Evolutionary conservation across 257 asterid species (phyloP).

Genomic region (Datura wrightii): DNA sequence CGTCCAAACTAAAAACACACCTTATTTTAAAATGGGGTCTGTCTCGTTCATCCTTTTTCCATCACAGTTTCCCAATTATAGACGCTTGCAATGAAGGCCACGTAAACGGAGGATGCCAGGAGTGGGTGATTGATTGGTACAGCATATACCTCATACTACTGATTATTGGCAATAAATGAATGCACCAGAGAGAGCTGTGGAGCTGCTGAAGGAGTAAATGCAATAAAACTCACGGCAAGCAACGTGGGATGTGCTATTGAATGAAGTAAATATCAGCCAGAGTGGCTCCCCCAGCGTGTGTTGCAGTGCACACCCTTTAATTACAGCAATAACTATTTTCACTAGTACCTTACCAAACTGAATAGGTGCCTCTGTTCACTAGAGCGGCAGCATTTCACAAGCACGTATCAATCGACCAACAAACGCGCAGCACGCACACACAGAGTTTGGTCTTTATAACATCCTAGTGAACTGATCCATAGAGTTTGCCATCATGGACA

Average conservation of each 20-base stretch:
- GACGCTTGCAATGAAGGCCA: not conserved
- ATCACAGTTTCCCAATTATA: not conserved
- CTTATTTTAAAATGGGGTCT: not conserved
- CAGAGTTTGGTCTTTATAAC: not conserved
- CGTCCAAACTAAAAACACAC: too few relatives aligned
- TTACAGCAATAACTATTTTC: conserved; percentile 11
- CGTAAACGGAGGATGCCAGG: not conserved
- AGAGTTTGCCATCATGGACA: not conserved
- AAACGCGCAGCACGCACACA: not conserved
- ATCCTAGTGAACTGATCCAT: not conserved
- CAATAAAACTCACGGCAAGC: not conserved
- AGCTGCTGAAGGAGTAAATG: conserved; percentile 17
- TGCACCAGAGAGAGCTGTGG: not conserved
- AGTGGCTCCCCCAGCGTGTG: not conserved
- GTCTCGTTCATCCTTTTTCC: not conserved
- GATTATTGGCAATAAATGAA: conserved; percentile 22
- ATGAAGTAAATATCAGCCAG: not conserved
- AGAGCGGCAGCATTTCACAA: not conserved
- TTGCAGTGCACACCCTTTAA: conserved; percentile 7
- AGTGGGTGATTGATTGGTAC: not conserved
- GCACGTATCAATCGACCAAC: not conserved
- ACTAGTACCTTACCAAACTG: conserved; percentile 9
- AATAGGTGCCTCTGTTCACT: not conserved
- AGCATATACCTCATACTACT: not conserved
- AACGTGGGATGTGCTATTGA: conserved; percentile 6